Percentiles rank a stretch among this genome's conserved stretches.
phyloP scores from a whole-genome alignment of 192 early-diverging fungal species.

The Dimargaris cristalligena region DNA sequence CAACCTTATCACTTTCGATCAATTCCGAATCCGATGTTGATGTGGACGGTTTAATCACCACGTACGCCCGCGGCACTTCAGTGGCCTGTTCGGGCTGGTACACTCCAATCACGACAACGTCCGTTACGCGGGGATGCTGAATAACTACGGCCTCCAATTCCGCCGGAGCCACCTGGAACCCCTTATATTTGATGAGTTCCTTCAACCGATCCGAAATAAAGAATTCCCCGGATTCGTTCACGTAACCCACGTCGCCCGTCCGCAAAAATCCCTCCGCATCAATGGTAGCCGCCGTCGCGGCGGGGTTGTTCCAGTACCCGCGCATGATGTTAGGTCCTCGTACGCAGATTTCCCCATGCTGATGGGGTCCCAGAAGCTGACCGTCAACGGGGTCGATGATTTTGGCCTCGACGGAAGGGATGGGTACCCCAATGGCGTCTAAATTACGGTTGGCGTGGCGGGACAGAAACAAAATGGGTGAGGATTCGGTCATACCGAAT shows the following conservation, averaged over 20 bases:
- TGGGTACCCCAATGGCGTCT: conserved; percentile 48
- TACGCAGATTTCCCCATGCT: conserved; percentile 70
- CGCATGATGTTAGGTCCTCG: conserved; percentile 74
- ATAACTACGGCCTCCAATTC: conserved; percentile 67
- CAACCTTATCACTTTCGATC: conserved; percentile 22
- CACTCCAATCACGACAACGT: conserved; percentile 51
- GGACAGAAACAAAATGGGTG: conserved; percentile 12
- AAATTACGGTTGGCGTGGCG: conserved; percentile 11
- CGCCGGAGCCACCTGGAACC: conserved; percentile 62
- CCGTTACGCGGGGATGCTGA: conserved; percentile 46
- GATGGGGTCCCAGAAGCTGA: conserved; percentile 29
- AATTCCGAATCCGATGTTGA: conserved; percentile 19
- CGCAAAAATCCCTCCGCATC: conserved; percentile 61
- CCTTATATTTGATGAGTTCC: conserved; percentile 88
- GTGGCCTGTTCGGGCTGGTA: conserved; percentile 45
- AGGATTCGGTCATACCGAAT: conserved; percentile 50
- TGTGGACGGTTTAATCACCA: conserved; percentile 33
- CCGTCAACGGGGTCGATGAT: conserved; percentile 50
- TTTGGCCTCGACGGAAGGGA: conserved; percentile 55
- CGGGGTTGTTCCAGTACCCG: conserved; percentile 63
- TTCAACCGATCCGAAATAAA: conserved; percentile 62
- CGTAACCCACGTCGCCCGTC: conserved; percentile 66
- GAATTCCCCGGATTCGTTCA: conserved; percentile 45
- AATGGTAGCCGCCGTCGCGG: conserved; percentile 53
- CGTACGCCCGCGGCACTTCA: conserved; percentile 64